A percentile compares a stretch with the other conserved stretches of the same genome.
These are phyloP conservation scores for Vitis rotundifolia DNA, from an alignment of 164 flowering plant genomes.

Conservation along the genomic window DNA sequence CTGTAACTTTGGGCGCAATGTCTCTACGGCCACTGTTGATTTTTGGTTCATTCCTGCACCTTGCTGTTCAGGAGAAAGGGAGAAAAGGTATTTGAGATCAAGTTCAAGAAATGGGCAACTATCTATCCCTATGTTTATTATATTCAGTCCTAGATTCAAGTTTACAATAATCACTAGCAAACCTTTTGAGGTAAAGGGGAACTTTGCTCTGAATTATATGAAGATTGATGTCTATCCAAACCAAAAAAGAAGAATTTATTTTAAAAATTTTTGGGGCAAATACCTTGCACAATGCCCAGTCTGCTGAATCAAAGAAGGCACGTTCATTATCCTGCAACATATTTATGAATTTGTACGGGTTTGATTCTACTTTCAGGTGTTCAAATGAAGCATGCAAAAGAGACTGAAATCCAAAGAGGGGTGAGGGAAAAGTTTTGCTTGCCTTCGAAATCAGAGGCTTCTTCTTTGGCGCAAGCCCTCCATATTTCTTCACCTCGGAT, in stretches of 20 bases:
- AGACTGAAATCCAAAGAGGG: too few species aligned
- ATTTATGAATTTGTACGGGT: too few species aligned
- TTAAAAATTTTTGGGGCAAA: background rate
- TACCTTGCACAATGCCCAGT: constrained; percentile 94
- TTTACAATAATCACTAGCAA: too few species aligned
- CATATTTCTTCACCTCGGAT: constrained; percentile 50
- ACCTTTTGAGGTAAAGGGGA: background rate
- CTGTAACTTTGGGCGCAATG: constrained; percentile 74
- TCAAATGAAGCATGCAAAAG: too few species aligned
- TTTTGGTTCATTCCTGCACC: constrained; percentile 53
- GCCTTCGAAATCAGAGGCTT: constrained; percentile 87
- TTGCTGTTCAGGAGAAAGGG: constrained; percentile 47
- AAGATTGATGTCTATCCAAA: background rate
- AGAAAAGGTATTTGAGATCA: background rate
- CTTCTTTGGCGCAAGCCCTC: constrained; percentile 76
- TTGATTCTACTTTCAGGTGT: too few species aligned
- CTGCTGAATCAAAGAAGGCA: constrained; percentile 86
- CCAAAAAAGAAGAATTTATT: background rate
- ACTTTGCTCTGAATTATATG: background rate
- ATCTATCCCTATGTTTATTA: too few species aligned
- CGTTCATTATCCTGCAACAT: constrained; percentile 55
- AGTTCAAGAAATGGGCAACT: too few species aligned
- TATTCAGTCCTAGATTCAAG: too few species aligned
- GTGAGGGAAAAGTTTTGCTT: constrained; percentile 4
- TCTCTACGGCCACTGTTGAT: constrained; percentile 51